Percentiles rank a stretch among this genome's conserved stretches.
Evolutionary conservation across 2,329 filamentous ascomycete species (phyloP).

Genomic region (Colletotrichum sp.): DNA sequence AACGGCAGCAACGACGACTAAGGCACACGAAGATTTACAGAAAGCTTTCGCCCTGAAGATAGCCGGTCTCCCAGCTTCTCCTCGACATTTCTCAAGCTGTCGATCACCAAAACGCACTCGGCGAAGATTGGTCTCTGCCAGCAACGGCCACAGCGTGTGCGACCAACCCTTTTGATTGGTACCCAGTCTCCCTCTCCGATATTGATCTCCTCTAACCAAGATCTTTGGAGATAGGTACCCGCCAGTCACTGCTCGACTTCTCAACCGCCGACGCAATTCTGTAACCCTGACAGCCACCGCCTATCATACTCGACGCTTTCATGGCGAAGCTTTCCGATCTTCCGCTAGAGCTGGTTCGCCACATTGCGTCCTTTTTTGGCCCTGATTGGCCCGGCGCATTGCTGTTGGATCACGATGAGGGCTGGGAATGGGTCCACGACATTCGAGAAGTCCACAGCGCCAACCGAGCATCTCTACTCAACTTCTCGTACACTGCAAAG

Average conservation of each 20-base stretch:
- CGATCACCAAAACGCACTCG: background rate
- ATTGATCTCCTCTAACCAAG: background rate
- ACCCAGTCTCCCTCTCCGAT: background rate
- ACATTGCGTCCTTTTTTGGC: background rate
- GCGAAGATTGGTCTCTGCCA: background rate
- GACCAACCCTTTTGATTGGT: rapidly evolving
- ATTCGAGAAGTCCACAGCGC: background rate
- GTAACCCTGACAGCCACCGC: rapidly evolving
- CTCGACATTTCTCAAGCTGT: background rate
- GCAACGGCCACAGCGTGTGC: background rate
- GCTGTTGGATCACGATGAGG: background rate
- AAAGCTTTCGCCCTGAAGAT: background rate
- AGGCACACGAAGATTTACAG: background rate
- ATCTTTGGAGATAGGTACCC: rapidly evolving
- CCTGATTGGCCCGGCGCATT: background rate
- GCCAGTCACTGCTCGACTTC: background rate
- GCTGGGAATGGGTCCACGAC: background rate
- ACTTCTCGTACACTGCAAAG: background rate
- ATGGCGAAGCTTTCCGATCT: background rate
- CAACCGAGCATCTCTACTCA: background rate
- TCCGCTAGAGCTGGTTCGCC: background rate
- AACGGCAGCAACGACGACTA: rapidly evolving
- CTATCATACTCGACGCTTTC: background rate
- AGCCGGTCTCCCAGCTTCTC: background rate
- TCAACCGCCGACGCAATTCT: background rate